Conservation (phyloP, 1,139 yeast genomes). For the Geotrichum europaeum region DNA sequence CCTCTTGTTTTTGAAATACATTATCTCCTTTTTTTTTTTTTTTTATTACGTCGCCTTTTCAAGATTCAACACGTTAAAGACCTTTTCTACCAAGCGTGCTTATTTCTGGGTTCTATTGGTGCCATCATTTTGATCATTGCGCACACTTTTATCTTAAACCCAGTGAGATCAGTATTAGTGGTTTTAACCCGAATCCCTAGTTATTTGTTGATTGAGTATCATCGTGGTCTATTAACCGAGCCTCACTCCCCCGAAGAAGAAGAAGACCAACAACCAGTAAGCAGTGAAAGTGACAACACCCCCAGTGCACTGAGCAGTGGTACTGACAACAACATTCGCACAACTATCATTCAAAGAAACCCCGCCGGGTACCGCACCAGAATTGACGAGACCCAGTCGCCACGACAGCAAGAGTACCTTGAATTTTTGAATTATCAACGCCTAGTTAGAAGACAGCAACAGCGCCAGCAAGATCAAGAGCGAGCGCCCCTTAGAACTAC, state of each 20-base stretch:
- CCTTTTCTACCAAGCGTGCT: slow-evolving; percentile 13
- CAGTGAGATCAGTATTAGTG: slow-evolving; percentile 10
- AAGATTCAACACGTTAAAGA: neutral
- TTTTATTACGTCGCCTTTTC: neutral
- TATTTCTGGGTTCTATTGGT: slow-evolving; percentile 13
- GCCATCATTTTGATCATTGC: slow-evolving; percentile 7
- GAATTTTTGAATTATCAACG: neutral
- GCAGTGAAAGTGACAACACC: neutral
- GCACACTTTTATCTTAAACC: slow-evolving; percentile 15
- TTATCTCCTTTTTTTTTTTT: neutral
- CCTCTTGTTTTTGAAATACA: neutral
- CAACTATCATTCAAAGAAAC: neutral
- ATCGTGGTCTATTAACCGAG: slow-evolving; percentile 7
- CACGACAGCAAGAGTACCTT: neutral
- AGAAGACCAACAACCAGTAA: neutral
- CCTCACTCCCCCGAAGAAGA: neutral
- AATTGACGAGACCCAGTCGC: neutral
- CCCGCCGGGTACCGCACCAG: neutral
- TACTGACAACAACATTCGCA: neutral
- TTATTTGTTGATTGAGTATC: slow-evolving; percentile 6
- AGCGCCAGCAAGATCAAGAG: neutral
- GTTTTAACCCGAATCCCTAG: slow-evolving; percentile 9
- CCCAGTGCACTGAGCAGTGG: neutral
- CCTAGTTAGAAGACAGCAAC: neutral
- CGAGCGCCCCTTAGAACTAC: neutral